phyloP scores from a whole-genome alignment of 139 green algal genomes.

The Spirogloea muscicola region DNA sequence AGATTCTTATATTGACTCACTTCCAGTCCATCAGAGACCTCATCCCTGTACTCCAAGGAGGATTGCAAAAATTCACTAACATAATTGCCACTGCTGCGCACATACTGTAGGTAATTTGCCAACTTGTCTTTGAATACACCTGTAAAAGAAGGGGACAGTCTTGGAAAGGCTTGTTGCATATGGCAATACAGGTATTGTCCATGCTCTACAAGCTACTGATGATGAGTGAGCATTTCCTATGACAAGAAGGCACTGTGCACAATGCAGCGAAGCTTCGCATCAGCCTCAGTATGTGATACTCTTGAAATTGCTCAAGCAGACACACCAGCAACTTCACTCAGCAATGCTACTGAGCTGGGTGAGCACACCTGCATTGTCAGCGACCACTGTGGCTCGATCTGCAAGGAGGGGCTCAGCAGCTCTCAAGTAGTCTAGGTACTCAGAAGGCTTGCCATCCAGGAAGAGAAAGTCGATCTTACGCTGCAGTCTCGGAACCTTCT shows the following conservation, averaged over 20 bases:
- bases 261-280: not conserved
- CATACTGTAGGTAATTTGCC: conserved; percentile 59
- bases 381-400: conserved; percentile 55
- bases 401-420: conserved; percentile 58
- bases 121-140: conserved; percentile 23
- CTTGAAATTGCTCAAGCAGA: not conserved
- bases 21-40: conserved; percentile 64
- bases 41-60: conserved; percentile 62
- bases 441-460: conserved; percentile 61
- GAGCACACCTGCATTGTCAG: conserved; percentile 61
- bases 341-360: not conserved
- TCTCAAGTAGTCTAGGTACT: conserved; percentile 61
- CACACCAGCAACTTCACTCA: not conserved
- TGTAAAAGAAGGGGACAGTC: not conserved
- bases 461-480: conserved; percentile 62
- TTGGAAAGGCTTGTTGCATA: not conserved
- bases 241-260: not conserved
- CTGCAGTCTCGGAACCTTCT: conserved; percentile 20
- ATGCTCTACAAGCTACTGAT: not conserved
- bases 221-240: not conserved
- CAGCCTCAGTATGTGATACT: not conserved
- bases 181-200: not conserved
- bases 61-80: conserved; percentile 45
- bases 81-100: conserved; percentile 52
- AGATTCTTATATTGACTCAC: conserved; percentile 51